phyloP scores from a whole-genome alignment of 345 rosid species.

The Acer saccharum region DNA sequence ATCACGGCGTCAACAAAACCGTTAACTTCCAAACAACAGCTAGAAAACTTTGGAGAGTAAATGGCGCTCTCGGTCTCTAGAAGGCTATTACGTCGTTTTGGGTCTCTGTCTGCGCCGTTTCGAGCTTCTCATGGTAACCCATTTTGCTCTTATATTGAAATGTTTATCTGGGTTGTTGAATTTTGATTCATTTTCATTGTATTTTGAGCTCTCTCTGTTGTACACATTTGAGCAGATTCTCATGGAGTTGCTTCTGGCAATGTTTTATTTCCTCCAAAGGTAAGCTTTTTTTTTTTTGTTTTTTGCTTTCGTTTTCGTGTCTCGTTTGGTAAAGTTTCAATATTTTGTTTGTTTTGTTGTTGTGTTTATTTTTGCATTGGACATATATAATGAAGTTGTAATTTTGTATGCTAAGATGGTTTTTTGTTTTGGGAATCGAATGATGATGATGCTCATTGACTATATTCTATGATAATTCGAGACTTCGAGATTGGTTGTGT shows the following conservation, averaged over 20 bases:
- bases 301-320: background rate
- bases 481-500: background rate
- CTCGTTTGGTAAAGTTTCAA: background rate
- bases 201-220: background rate
- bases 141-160: background rate
- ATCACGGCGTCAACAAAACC: background rate
- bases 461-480: background rate
- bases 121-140: constrained; percentile 24
- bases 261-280: constrained; percentile 28
- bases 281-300: constrained; percentile 3
- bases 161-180: constrained; percentile 11
- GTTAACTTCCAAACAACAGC: background rate
- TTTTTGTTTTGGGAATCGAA: background rate
- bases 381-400: no score
- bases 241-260: constrained; percentile 12
- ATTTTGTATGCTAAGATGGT: background rate
- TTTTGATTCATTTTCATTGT: background rate
- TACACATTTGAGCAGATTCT: constrained; percentile 4
- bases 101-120: constrained; percentile 32
- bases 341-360: background rate
- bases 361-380: background rate
- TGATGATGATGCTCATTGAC: background rate
- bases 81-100: constrained; percentile 38
- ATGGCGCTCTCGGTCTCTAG: constrained; percentile 53
- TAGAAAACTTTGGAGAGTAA: background rate